These are phyloP conservation scores for Geranium incanum DNA, from an alignment of 441 rosid species.

Conservation along the genomic window DNA sequence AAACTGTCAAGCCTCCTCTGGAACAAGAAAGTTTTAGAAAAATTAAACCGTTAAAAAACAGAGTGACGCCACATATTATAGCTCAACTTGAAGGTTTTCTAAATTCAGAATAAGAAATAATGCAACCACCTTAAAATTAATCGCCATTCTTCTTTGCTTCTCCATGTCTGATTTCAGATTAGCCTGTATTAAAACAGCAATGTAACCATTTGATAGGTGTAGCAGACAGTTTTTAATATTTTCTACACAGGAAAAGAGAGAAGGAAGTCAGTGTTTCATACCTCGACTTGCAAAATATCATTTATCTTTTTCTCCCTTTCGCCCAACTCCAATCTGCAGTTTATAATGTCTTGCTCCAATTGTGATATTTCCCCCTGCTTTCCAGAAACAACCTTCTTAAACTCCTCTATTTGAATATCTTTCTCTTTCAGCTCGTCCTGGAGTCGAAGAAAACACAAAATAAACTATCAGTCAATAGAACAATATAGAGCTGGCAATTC, in stretches of 20 bases:
- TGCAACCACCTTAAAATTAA: constrained; percentile 42
- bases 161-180: constrained; percentile 44
- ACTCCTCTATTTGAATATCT: constrained; percentile 58
- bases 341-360: constrained; percentile 69
- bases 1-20: constrained; percentile 39
- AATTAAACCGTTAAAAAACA: not conserved
- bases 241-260: not conserved
- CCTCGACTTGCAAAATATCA: constrained; percentile 47
- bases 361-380: constrained; percentile 53
- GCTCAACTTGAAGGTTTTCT: not conserved
- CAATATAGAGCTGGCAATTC: not conserved
- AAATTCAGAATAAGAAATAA: constrained; percentile 1
- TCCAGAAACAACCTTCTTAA: constrained; percentile 37
- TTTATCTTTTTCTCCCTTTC: constrained; percentile 61
- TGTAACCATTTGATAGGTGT: not conserved
- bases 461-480: constrained; percentile 4
- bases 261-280: constrained; percentile 15
- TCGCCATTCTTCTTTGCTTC: constrained; percentile 39
- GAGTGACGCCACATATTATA: not conserved
- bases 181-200: constrained; percentile 36
- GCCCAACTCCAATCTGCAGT: constrained; percentile 48
- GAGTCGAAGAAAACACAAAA: constrained; percentile 25
- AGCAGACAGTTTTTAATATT: not conserved
- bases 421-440: constrained; percentile 65
- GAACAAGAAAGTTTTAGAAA: not conserved